These are phyloP conservation scores for Leccinum fuscescens DNA, from an alignment of 1,284 basidiomycete species.

Conservation along the genomic window DNA sequence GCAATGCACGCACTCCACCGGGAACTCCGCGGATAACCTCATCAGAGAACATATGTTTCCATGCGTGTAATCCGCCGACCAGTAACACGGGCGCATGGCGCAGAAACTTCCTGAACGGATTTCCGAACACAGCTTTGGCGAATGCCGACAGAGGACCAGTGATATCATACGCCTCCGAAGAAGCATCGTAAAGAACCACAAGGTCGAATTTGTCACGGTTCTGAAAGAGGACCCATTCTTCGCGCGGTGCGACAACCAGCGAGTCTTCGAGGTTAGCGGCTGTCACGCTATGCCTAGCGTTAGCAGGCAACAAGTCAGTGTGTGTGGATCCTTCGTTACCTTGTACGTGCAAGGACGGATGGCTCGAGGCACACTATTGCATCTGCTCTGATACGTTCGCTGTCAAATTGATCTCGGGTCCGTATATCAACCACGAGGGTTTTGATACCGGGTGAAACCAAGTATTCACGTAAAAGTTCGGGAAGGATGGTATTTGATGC, in stretches of 20 bases:
- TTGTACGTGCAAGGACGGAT: slow-evolving; percentile 63
- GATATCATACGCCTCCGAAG: slow-evolving; percentile 58
- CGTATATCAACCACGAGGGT: slow-evolving; percentile 85
- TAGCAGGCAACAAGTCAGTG: slow-evolving; percentile 10
- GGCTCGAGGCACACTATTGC: slow-evolving; percentile 87
- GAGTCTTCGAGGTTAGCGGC: slow-evolving; percentile 74
- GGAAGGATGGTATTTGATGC: slow-evolving; percentile 60
- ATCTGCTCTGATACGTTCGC: slow-evolving; percentile 68
- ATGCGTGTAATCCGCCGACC: slow-evolving; percentile 83
- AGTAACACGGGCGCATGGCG: slow-evolving; percentile 82
- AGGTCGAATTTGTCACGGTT: slow-evolving; percentile 88
- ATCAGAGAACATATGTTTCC: slow-evolving; percentile 68
- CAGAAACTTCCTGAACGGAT: slow-evolving; percentile 70
- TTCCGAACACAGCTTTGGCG: slow-evolving; percentile 69
- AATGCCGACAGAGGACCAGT: slow-evolving; percentile 59
- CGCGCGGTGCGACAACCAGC: slow-evolving; percentile 66
- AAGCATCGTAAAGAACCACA: slow-evolving; percentile 84
- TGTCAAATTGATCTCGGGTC: slow-evolving; percentile 72
- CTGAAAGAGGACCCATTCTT: slow-evolving; percentile 72
- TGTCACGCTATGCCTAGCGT: slow-evolving; percentile 51
- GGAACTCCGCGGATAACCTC: slow-evolving; percentile 37
- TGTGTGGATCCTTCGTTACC: slow-evolving; percentile 41
- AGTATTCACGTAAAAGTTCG: slow-evolving; percentile 59
- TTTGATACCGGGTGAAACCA: slow-evolving; percentile 53
- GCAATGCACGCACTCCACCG: slow-evolving; percentile 14